Base-by-base conservation (phyloP, 768 basidiomycete species). In the Psilocybe subaeruginosa region DNA sequence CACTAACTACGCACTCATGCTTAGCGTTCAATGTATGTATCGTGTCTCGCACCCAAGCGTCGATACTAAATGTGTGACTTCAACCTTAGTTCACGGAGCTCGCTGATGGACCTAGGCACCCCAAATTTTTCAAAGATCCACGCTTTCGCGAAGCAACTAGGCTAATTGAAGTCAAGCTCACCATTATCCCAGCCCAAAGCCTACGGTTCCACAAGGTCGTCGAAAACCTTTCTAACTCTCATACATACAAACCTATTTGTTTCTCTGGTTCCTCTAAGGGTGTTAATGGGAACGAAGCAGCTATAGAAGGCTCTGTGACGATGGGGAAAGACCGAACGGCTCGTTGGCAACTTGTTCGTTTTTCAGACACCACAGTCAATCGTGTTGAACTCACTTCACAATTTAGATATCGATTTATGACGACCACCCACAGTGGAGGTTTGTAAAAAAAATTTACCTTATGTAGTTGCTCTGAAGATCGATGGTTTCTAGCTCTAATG, bases 81-180 rank as follows among this genome's bases (percentile, higher is more conserved):
- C 33, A 23, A 9, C n/a, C 19, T 50, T 57, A 78, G 77, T 80
- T 73, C 61, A 72, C 76, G 33, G 76, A 73, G 50, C 55, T 72
- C 19, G 69, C 70, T 17, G 69, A 72, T 33, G 78, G 77, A 29
- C 73, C 78, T 5, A 72, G 74, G 45, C 72, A 80, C 60, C 74
- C 78, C 2, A 70, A 76, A 6, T 81, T 84, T 66, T 89, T 90
- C 69, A 80, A 83, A 64, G 80, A 85, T 57, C 70, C 74, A 17
- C 74, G 78, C 3, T 88, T 90, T 67, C 79, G 82, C 41, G 90
- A 92, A 68, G 88, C 87, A 3, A 85, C 85, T 6, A 83, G 87
- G 14, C 77, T 90, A 43, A 80, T 91, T 48, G 82, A 85, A 59
- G 72, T 89, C 58, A 78, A 81, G 52, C 74, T 91, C 16, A 74